phyloP scores from a whole-genome alignment of 2,329 filamentous ascomycete species.

The Tetracladium maxilliforme region DNA sequence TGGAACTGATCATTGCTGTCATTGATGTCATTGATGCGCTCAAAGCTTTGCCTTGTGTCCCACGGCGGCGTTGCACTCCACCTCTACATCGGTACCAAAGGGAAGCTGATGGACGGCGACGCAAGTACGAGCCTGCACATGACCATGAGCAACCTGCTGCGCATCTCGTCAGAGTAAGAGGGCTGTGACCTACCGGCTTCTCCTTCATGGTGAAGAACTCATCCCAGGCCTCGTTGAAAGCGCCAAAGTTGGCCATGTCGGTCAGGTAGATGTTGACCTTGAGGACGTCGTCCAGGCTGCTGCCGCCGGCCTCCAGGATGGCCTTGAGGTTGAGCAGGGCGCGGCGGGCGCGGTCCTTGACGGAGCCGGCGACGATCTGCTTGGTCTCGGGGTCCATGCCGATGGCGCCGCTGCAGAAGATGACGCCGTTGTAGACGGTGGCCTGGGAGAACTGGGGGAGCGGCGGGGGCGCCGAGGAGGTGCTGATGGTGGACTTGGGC shows the following conservation, averaged over 20 bases:
- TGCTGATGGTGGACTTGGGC: slow-evolving; percentile 22
- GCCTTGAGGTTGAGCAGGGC: slow-evolving; percentile 41
- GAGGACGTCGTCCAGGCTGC: slow-evolving; percentile 42
- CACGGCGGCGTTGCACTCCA: slow-evolving; percentile 30
- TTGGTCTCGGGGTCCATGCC: slow-evolving; percentile 39
- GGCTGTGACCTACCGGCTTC: slow-evolving; percentile 25
- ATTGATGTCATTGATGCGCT: too few relatives aligned
- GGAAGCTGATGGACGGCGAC: slow-evolving; percentile 35
- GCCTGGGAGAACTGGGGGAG: slow-evolving; percentile 45
- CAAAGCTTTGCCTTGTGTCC: slow-evolving; percentile 9
- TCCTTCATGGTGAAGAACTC: slow-evolving; percentile 28
- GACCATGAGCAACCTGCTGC: slow-evolving; percentile 9
- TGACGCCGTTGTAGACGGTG: slow-evolving; percentile 46
- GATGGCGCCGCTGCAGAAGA: slow-evolving; percentile 56
- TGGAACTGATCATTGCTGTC: too few relatives aligned
- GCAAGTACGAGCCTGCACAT: slow-evolving; percentile 22
- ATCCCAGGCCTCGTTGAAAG: slow-evolving; percentile 40
- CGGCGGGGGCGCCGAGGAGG: slow-evolving; percentile 31
- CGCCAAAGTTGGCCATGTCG: slow-evolving; percentile 48
- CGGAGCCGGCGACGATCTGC: slow-evolving; percentile 37
- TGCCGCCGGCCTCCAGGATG: slow-evolving; percentile 45
- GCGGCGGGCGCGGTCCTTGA: slow-evolving; percentile 40
- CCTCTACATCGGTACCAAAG: slow-evolving; percentile 33
- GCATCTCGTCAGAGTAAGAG: neutral
- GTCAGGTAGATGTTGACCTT: slow-evolving; percentile 55